Evolutionary conservation across 768 basidiomycete genomes (phyloP), one percentile per base, ranked within the genome.

Genomic region (Serendipita sp.): DNA sequence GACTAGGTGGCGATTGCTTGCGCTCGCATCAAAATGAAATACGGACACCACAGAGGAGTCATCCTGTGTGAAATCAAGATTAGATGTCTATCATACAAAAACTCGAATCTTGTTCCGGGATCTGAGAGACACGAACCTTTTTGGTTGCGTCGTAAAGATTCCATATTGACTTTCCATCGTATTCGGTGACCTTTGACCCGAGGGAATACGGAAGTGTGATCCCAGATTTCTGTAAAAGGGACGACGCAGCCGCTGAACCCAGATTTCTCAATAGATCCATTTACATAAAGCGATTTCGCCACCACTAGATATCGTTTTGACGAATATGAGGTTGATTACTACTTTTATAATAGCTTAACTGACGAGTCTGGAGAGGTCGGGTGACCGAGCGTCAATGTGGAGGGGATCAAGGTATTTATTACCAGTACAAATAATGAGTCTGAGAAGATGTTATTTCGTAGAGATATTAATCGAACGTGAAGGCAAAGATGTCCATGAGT

Each of bases 141-240:
- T 92, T 96, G 30, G 83, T 87, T 35, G 83, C 96, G 68, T 95
- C 90, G 70, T 92, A 87, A 5, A 97, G 77, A 34, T 79, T 85
- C 84, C 92, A 99, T 41, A 93, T 83, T 1, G 83, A 81, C 65
- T 83, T 74, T n/a, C 73, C 74, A n/a, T 82, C 89, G 65, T 83
- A 79, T 24, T 83, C 80, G 3, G 79, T 73, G 54, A 91, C 81
- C 68, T 88, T 88, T 34, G 79, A 71, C 41, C 92, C 93, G 3
- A 96, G 80, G 2, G 85, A 81, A 71, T 95, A 97, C 0, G 94
- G 93, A 28, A 94, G 78, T 68, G 87, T 88, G 13, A 97, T 80
- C 30, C 93, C 93, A 5, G 93, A 93, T 70, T 93, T 95, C 70
- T 90, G 88, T 1, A 97, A 89, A n/a, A 96, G 80, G 5, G 86